Percentiles rank a stretch among this genome's conserved stretches.
Evolutionary conservation across 2,329 filamentous ascomycete genomes (phyloP).

Genomic region (Fusarium devonianum): DNA sequence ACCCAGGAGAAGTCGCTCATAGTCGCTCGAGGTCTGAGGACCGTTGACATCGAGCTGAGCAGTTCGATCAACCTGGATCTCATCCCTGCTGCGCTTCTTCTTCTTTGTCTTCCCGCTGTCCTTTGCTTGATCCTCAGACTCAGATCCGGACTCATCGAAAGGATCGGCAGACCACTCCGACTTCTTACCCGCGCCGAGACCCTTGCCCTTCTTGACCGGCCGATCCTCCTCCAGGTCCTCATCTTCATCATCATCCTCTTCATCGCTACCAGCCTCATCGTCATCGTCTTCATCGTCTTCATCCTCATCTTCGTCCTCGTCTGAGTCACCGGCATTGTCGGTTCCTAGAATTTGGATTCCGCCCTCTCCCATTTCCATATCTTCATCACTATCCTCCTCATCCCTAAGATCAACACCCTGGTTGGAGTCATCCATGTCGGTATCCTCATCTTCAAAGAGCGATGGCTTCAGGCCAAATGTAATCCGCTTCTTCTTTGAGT

Average conservation of each 20-base stretch:
- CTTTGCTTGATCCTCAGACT: conserved; percentile 51
- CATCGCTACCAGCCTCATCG: conserved; percentile 47
- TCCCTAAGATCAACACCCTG: conserved; percentile 57
- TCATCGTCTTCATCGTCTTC: conserved; percentile 53
- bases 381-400: conserved; percentile 57
- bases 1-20: conserved; percentile 89
- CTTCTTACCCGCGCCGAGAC: conserved; percentile 67
- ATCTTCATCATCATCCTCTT: conserved; percentile 47
- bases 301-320: conserved; percentile 48
- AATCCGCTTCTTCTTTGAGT: conserved; percentile 77
- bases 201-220: conserved; percentile 43
- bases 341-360: conserved; percentile 55
- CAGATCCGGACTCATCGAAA: conserved; percentile 65
- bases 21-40: conserved; percentile 89
- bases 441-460: conserved; percentile 75
- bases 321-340: conserved; percentile 54
- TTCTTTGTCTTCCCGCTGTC: conserved; percentile 53
- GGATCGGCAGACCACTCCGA: conserved; percentile 87
- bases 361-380: conserved; percentile 58
- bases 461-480: conserved; percentile 93
- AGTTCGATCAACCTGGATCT: conserved; percentile 86
- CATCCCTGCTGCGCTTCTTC: conserved; percentile 77
- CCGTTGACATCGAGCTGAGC: conserved; percentile 90
- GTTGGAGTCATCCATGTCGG: conserved; percentile 59
- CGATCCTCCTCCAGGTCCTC: conserved; percentile 53